Percentiles rank a stretch among this genome's conserved stretches.
These are phyloP conservation scores for Geranium incanum DNA, from an alignment of 441 rosid species.

Conservation along the genomic window DNA sequence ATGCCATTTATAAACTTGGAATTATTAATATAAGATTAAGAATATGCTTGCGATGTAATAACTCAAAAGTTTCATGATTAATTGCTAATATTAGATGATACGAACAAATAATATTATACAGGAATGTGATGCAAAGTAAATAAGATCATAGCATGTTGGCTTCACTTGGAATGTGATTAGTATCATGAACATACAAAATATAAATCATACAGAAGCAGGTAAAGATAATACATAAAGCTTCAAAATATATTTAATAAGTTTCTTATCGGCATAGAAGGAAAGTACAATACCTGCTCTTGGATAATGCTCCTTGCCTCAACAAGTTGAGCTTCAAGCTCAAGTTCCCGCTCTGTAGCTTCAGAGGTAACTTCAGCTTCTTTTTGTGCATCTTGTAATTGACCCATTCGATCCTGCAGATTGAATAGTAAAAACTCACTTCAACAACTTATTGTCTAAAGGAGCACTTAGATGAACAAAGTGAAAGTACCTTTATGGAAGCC, in stretches of 20 bases:
- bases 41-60: no score
- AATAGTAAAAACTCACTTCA: conserved; percentile 14
- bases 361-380: conserved; percentile 86
- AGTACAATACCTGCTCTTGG: conserved; percentile 56
- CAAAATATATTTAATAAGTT: background rate
- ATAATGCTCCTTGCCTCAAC: conserved; percentile 97
- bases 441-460: background rate
- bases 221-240: background rate
- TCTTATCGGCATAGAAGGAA: background rate
- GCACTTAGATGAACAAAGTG: conserved; percentile 1
- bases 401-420: conserved; percentile 69
- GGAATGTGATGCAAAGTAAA: no score
- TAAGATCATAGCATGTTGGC: background rate
- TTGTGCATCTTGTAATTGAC: conserved; percentile 82
- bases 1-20: background rate
- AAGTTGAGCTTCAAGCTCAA: conserved; percentile 97
- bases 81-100: background rate
- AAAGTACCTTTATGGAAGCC: conserved; percentile 81
- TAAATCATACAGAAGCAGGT: background rate
- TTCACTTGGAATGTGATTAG: background rate
- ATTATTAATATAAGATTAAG: background rate
- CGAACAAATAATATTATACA: no score
- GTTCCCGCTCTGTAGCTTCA: conserved; percentile 97
- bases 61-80: background rate
- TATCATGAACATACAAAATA: background rate